A percentile compares a stretch with the other conserved stretches of the same genome.
These are phyloP conservation scores for Phytophthora pisi DNA, from an alignment of 352 stramenopile species.

Conservation along the genomic window DNA sequence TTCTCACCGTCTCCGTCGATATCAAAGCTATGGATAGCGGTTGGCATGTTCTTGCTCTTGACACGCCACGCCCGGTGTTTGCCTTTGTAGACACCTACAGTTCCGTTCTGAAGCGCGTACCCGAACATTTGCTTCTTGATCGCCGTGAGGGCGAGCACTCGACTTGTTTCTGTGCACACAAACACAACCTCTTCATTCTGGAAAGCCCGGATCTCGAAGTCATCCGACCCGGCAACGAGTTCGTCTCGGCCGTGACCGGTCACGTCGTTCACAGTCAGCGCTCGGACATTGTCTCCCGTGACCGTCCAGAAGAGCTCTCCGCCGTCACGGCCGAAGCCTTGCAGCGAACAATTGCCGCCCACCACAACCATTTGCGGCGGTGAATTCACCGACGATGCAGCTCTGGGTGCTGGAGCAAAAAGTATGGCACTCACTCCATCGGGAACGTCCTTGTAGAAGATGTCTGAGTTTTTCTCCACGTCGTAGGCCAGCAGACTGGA, in stretches of 20 bases:
- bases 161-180: slow-evolving; percentile 89
- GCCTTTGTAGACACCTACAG: slow-evolving; percentile 92
- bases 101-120: slow-evolving; percentile 92
- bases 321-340: slow-evolving; percentile 85
- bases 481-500: slow-evolving; percentile 92
- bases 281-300: slow-evolving; percentile 91
- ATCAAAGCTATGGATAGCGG: slow-evolving; percentile 86
- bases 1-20: slow-evolving; percentile 90
- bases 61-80: slow-evolving; percentile 90
- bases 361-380: slow-evolving; percentile 85
- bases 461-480: slow-evolving; percentile 93
- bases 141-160: slow-evolving; percentile 70
- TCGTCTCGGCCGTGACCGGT: slow-evolving; percentile 73
- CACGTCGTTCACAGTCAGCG: slow-evolving; percentile 77
- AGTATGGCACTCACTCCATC: slow-evolving; percentile 88
- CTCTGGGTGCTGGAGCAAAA: slow-evolving; percentile 57
- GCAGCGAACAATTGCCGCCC: slow-evolving; percentile 93
- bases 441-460: slow-evolving; percentile 92
- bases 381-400: slow-evolving; percentile 24
- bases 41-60: slow-evolving; percentile 90
- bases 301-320: slow-evolving; percentile 92
- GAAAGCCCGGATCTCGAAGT: slow-evolving; percentile 92
- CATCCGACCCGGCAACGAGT: slow-evolving; percentile 90
- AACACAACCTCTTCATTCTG: slow-evolving; percentile 89
- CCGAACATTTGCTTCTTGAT: slow-evolving; percentile 80